Percentiles rank a stretch among this genome's conserved stretches.
Conservation (phyloP, 768 basidiomycete species). For the Tremella mesenterica region DNA sequence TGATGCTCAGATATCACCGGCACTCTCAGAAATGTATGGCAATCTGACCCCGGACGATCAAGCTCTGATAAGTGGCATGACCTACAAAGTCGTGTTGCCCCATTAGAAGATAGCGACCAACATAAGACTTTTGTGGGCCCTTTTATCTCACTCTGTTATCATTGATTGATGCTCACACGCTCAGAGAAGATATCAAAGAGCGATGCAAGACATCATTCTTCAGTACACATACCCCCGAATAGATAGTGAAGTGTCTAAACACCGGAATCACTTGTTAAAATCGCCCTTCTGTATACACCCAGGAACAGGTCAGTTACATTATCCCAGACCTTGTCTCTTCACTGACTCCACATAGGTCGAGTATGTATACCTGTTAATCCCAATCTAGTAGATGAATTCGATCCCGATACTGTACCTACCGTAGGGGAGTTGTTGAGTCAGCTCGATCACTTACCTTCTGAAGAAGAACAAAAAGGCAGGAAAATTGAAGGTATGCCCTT, state of each 20-base stretch:
- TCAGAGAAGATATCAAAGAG: slow-evolving; percentile 45
- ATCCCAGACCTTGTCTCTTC: background rate
- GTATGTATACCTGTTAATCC: slow-evolving; percentile 91
- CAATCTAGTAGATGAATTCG: slow-evolving; percentile 62
- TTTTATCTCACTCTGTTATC: too few relatives aligned
- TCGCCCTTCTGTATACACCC: slow-evolving; percentile 96
- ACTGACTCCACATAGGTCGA: slow-evolving; percentile 51
- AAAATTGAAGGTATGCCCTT: slow-evolving; percentile 23
- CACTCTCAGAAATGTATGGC: slow-evolving; percentile 56
- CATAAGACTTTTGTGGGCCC: background rate
- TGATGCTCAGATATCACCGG: slow-evolving; percentile 45
- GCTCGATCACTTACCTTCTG: slow-evolving; percentile 50
- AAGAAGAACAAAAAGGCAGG: slow-evolving; percentile 13
- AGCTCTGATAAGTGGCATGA: slow-evolving; percentile 72
- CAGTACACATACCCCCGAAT: slow-evolving; percentile 94
- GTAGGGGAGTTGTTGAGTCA: slow-evolving; percentile 73
- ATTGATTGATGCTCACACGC: background rate
- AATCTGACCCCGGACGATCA: slow-evolving; percentile 49
- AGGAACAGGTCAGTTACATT: slow-evolving; percentile 54
- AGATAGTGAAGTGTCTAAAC: slow-evolving; percentile 94
- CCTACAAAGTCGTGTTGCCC: slow-evolving; percentile 39
- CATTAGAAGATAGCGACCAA: slow-evolving; percentile 6
- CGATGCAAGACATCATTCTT: slow-evolving; percentile 78
- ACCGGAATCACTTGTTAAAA: slow-evolving; percentile 94
- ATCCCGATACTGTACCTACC: slow-evolving; percentile 78